Evolutionary conservation across 164 flowering plant species (phyloP), one percentile per base, ranked within the genome.

Genomic region (Berberis thunbergii): DNA sequence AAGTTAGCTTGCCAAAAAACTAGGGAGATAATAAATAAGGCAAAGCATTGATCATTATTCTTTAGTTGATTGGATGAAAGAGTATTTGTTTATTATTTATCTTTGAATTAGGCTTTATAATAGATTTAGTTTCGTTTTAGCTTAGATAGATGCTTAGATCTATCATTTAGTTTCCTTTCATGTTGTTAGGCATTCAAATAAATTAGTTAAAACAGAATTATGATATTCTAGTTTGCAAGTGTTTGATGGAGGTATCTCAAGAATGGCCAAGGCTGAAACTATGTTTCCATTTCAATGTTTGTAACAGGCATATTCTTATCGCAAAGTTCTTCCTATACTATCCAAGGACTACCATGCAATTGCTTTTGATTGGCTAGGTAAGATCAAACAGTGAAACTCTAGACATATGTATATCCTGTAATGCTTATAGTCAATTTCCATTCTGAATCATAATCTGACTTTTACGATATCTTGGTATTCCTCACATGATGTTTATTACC

Each of bases 291-390:
- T 52, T 52, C n/a, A 11, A 49, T 49, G 44, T 43, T 66, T 7
- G 7, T 60, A 5, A 63, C 84, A 93, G 97, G 96, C 98, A 65
- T 93, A 88, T 68, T 93, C 98, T 11, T 93, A 85, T 45, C 87
- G 97, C 67, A 88, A 93, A 77, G 86, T 87, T 69, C 81, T 93
- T 66, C 87, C 94, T 3, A 44, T 75, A 40, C 96, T 93, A 40
- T 76, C 94, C 65, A 85, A 82, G 73, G 68, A 83, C 46, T 83
- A 81, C 72, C 92, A 73, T 76, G 89, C 79, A 49, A 76, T 93
- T 64, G 80, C 97, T 71, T 84, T 90, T 84, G 98, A 93, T 77
- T 93, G 98, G 98, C 72, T 90, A 65, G 98, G 98, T 93, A 74
- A 75, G 74, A 57, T 63, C 62, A 64, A 41, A 9, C 54, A 43